A percentile compares a stretch with the other conserved stretches of the same genome.
phyloP scores from a whole-genome alignment of 2,329 filamentous ascomycete species.

The Neonectria neomacrospora region DNA sequence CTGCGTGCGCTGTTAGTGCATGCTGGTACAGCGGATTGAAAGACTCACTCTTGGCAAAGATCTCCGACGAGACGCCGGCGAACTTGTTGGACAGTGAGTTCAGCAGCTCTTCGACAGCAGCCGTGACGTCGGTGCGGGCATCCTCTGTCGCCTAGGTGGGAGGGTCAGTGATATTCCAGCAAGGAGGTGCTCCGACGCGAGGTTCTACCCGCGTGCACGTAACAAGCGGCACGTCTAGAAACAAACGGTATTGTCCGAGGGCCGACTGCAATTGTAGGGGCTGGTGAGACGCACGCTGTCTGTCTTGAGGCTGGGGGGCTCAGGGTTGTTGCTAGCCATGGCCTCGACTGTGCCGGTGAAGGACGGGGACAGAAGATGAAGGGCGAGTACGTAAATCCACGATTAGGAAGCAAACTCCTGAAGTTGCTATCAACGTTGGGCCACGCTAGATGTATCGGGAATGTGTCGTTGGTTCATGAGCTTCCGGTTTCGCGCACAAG shows the following conservation, averaged over 20 bases:
- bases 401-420: not conserved
- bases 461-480: conserved; percentile 23
- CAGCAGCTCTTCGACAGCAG: conserved; percentile 86
- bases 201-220: conserved; percentile 10
- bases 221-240: conserved; percentile 8
- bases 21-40: not conserved
- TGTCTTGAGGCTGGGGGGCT: conserved; percentile 48
- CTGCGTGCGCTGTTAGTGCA: conserved; percentile 57
- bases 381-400: not conserved
- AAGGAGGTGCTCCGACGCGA: not conserved
- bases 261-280: not conserved
- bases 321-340: conserved; percentile 54
- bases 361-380: conserved; percentile 4
- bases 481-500: not conserved
- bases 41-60: conserved; percentile 84
- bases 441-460: not conserved
- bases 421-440: not conserved
- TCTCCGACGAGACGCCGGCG: conserved; percentile 83
- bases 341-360: conserved; percentile 13
- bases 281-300: conserved; percentile 48
- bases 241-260: not conserved
- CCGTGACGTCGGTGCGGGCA: conserved; percentile 72
- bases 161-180: conserved; percentile 31
- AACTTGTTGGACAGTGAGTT: conserved; percentile 89
- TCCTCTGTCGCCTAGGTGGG: conserved; percentile 55